Percentiles rank a stretch among this genome's conserved stretches.
Conservation (phyloP, 2,329 filamentous ascomycete genomes). For the Fusarium proliferatum region DNA sequence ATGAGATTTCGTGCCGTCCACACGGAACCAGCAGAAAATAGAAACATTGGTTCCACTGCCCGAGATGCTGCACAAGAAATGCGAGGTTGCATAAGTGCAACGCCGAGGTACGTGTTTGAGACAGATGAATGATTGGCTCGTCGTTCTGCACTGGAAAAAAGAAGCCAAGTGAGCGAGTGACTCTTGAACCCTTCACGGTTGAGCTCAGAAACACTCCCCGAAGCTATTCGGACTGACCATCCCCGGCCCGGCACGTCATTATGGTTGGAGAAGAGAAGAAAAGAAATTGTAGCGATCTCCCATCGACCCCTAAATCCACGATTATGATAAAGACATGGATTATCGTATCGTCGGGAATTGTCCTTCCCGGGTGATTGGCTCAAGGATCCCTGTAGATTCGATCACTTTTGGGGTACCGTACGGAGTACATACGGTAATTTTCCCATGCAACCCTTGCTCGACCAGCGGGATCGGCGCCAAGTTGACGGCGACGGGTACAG, state of each 20-base stretch:
- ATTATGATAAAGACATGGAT: constrained; percentile 31
- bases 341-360: constrained; percentile 20
- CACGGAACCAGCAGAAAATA: constrained; percentile 29
- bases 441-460: constrained; percentile 19
- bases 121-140: neutral
- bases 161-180: neutral
- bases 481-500: constrained; percentile 25
- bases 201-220: constrained; percentile 5
- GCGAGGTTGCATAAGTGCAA: constrained; percentile 10
- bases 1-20: neutral
- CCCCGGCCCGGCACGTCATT: constrained; percentile 23
- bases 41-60: constrained; percentile 14
- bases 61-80: constrained; percentile 19
- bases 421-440: neutral
- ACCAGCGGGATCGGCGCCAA: constrained; percentile 39
- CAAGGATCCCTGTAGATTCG: constrained; percentile 15
- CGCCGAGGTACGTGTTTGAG: constrained; percentile 6
- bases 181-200: neutral
- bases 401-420: neutral
- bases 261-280: constrained; percentile 10
- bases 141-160: neutral
- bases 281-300: constrained; percentile 24
- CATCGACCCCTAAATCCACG: constrained; percentile 28
- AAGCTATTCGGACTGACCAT: constrained; percentile 22
- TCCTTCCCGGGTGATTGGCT: constrained; percentile 17